phyloP scores from a whole-genome alignment of 208 protist species.

The Acanthamoeba lenticulata region DNA sequence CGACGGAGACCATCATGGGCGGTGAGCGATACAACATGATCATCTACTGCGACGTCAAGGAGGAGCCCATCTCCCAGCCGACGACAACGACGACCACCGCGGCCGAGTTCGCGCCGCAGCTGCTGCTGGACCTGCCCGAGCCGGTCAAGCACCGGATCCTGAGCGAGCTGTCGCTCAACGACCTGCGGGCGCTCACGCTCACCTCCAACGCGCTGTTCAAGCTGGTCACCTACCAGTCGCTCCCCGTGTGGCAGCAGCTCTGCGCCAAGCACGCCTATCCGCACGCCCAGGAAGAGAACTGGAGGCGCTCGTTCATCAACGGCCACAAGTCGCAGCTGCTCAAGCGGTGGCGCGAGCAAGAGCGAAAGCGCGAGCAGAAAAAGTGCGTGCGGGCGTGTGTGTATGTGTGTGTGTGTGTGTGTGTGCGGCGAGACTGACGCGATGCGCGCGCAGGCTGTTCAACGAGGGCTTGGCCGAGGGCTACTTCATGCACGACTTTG shows the following conservation, averaged over 20 bases:
- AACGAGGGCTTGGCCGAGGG: conserved; percentile 43
- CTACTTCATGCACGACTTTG: conserved; percentile 51
- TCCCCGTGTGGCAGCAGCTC: conserved; percentile 15
- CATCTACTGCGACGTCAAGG: conserved; percentile 21
- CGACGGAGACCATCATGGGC: conserved; percentile 5
- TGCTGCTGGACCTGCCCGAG: not conserved
- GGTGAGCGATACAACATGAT: conserved; percentile 46
- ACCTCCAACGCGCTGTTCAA: conserved; percentile 11
- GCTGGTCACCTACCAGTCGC: not conserved
- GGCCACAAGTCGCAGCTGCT: conserved; percentile 8
- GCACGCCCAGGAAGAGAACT: not conserved
- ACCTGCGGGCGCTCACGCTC: not conserved
- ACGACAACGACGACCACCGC: not conserved
- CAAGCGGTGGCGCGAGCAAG: conserved; percentile 37
- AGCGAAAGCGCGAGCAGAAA: conserved; percentile 14
- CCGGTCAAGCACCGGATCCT: not conserved
- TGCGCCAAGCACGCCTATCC: not conserved
- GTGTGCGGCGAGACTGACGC: not conserved
- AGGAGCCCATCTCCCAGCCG: not conserved
- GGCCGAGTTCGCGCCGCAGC: not conserved
- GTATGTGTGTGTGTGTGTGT: not conserved
- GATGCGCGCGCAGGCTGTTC: not conserved
- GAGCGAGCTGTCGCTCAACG: not conserved
- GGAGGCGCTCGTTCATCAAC: conserved; percentile 16
- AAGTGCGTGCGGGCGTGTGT: not conserved